phyloP scores from a whole-genome alignment of 257 asterid genomes.

The Solanum rostratum region DNA sequence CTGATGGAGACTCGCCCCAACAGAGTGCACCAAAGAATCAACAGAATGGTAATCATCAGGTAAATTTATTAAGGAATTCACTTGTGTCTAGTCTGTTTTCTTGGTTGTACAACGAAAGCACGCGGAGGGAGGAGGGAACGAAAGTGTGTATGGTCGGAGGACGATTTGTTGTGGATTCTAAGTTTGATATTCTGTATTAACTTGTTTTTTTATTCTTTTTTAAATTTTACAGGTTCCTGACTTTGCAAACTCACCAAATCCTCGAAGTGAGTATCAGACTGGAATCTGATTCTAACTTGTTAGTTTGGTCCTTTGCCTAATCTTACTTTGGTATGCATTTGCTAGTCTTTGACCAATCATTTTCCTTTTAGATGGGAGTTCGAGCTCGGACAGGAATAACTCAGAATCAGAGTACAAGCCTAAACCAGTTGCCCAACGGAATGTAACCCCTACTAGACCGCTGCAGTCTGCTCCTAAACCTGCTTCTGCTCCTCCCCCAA shows the following conservation, averaged over 20 bases:
- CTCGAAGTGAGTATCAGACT: conserved; percentile 43
- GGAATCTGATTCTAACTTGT: conserved; percentile 8
- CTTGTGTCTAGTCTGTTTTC: not conserved
- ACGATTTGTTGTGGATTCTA: not conserved
- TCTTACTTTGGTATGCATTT: not conserved
- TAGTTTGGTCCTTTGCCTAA: not conserved
- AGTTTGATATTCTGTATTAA: conserved; percentile 12
- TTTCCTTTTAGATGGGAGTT: conserved; percentile 53
- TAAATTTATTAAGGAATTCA: conserved; percentile 19
- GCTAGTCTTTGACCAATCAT: not conserved
- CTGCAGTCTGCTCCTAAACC: conserved; percentile 56
- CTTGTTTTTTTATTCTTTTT: not conserved
- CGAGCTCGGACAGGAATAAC: conserved; percentile 57
- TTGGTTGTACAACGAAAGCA: not conserved
- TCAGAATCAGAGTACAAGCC: conserved; percentile 52
- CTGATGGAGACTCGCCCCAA: conserved; percentile 96
- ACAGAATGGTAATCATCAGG: conserved; percentile 84
- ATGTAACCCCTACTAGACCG: conserved; percentile 57
- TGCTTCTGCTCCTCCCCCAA: conserved; percentile 53
- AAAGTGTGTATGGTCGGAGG: not conserved
- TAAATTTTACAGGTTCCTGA: conserved; percentile 49
- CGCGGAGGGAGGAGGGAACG: not conserved
- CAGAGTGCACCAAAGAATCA: conserved; percentile 48
- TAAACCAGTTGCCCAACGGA: conserved; percentile 44
- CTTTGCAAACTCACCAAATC: conserved; percentile 76